Evolutionary conservation across 805 yeast genomes (phyloP).

Genomic region (Zygoascus ofunaensis): DNA sequence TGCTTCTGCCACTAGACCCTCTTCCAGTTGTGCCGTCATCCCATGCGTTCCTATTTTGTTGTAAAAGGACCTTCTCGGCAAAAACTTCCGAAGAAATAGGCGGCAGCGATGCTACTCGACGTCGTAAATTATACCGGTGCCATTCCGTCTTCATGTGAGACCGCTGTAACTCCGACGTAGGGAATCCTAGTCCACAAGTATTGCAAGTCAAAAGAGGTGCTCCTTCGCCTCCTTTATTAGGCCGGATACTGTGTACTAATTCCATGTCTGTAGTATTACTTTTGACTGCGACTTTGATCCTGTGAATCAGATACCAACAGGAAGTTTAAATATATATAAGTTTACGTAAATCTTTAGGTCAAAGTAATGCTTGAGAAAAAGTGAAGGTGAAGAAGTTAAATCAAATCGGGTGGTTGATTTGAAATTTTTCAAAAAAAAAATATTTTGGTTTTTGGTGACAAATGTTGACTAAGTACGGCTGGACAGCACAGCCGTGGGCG

Average conservation of each 20-base stretch:
- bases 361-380: no score
- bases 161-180: conserved; percentile 76
- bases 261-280: no score
- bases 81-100: conserved; percentile 61
- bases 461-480: no score
- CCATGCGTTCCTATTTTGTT: conserved; percentile 20
- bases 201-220: conserved; percentile 59
- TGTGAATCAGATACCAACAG: no score
- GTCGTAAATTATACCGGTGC: conserved; percentile 92
- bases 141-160: conserved; percentile 95
- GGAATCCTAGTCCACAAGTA: conserved; percentile 76
- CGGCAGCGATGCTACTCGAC: conserved; percentile 79
- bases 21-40: conserved; percentile 18
- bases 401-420: no score
- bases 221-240: conserved; percentile 13
- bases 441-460: no score
- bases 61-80: conserved; percentile 54
- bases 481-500: no score
- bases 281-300: no score
- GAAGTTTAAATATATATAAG: no score
- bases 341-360: no score
- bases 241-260: conserved; percentile 8
- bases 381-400: no score
- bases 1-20: conserved; percentile 16
- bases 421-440: no score